Percentiles rank a stretch among this genome's conserved stretches.
phyloP scores from a whole-genome alignment of 225 moss, liverwort and hornwort species.

The Pseudisothecium myosuroides region DNA sequence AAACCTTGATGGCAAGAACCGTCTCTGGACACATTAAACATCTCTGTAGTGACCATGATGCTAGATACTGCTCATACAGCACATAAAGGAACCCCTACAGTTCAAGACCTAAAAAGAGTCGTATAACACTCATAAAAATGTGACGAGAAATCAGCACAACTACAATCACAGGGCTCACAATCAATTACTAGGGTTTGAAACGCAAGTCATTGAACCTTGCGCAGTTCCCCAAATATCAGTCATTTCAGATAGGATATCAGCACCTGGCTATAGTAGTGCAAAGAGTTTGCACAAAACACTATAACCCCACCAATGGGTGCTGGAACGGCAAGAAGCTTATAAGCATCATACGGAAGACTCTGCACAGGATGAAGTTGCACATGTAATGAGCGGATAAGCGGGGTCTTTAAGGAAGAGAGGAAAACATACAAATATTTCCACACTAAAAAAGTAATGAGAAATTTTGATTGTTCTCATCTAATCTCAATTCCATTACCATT shows the following conservation, averaged over 20 bases:
- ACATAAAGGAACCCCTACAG: not conserved
- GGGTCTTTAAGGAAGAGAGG: not conserved
- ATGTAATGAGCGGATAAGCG: not conserved
- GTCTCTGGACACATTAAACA: not conserved
- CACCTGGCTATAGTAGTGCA: slow-evolving; percentile 91
- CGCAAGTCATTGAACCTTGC: not conserved
- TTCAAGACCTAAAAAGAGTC: not conserved
- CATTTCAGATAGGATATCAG: not conserved
- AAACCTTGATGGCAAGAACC: not conserved
- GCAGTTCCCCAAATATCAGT: not conserved
- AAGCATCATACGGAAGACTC: slow-evolving; percentile 88
- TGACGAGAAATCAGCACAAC: not conserved
- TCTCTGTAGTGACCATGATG: not conserved
- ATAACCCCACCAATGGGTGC: slow-evolving; percentile 96
- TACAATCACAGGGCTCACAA: not conserved
- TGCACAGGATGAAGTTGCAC: slow-evolving; percentile 15
- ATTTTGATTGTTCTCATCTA: not conserved
- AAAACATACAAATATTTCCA: not conserved
- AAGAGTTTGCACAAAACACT: slow-evolving; percentile 80
- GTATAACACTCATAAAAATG: not conserved
- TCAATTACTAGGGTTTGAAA: not conserved
- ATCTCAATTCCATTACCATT: not conserved
- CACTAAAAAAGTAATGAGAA: not conserved
- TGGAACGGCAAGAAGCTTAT: slow-evolving; percentile 95
- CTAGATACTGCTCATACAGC: not conserved